phyloP scores from a whole-genome alignment of 2,329 filamentous ascomycete genomes.

The Colletotrichum sp. region DNA sequence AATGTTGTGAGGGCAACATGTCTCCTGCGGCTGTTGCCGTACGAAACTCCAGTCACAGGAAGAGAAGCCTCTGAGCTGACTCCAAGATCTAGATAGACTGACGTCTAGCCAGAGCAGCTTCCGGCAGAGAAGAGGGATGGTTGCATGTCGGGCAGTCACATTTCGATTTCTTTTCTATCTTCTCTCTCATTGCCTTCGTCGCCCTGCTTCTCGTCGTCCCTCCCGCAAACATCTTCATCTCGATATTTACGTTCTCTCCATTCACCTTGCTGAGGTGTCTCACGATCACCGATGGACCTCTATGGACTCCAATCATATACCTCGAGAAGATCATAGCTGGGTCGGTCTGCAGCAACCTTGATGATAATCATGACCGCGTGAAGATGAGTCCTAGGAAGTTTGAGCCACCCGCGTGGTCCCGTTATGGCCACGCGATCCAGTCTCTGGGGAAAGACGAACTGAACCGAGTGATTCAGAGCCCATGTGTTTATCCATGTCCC shows the following conservation, averaged over 20 bases:
- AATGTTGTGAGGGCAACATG: neutral
- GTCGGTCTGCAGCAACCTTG: neutral
- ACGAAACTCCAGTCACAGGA: neutral
- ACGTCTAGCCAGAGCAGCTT: neutral
- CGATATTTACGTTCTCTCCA: neutral
- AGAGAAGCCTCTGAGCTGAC: neutral
- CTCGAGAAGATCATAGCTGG: neutral
- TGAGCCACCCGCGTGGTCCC: neutral
- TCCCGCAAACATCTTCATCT: neutral
- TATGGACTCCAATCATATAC: neutral
- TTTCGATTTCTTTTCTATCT: neutral
- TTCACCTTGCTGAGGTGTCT: neutral
- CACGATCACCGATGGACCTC: neutral
- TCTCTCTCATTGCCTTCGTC: neutral
- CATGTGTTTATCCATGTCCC: neutral
- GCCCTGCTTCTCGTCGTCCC: neutral
- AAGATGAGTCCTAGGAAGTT: neutral
- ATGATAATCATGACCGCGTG: neutral
- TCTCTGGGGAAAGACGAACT: neutral
- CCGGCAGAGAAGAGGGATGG: neutral
- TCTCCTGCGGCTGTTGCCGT: neutral
- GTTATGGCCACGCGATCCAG: neutral
- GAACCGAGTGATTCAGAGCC: neutral
- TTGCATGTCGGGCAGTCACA: neutral
- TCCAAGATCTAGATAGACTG: neutral